Base-by-base conservation (phyloP, 1,139 yeast species). In the Suzukiozyma palmioleophila region DNA sequence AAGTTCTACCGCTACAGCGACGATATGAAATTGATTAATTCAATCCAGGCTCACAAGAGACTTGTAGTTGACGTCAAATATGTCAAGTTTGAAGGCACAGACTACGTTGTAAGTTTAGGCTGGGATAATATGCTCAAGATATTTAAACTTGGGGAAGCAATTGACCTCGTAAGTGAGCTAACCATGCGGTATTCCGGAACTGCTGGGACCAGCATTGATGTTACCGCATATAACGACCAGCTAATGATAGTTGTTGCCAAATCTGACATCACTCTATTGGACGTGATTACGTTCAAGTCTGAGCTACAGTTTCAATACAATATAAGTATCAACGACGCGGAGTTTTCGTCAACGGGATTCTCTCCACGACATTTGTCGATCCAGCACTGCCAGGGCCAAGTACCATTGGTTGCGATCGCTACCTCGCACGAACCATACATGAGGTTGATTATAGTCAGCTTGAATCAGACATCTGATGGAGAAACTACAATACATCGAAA, bases 381-480 rank as follows among this genome's bases (percentile, higher is more conserved):
- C 26, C 56, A 50, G 43, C 46, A 43, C 33, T 37, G 43, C 9
- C 39, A 43, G 11, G 42, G 39, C 3, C 37, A 26, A 9, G 43
- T 52, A 4, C 66, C 70, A 8, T 48, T 66, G 43, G 48, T 79
- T 14, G 77, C 78, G 0, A 72, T 81, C 1, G 87, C 80, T 0
- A 86, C 95, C 0, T 81, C 89, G 1, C 92, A 85, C 49, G 75
- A 77, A 24, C 95, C 95, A 2, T 83, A 69, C 51, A 79, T 84
- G 86, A 60, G 95, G 45, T 51, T 84, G 9, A 69, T 85, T 2
- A 56, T 81, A 0, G 68, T 78, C 0, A 22, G 16, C 25, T 29
- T 18, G 37, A 34, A 22, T 15, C n/a, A 36, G 6, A 37, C 34
- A 6, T 34, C 38, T 11, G 38, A 37, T 8, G 26, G 32, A 3